These are phyloP conservation scores for Glonium stellatum DNA, from an alignment of 495 filamentous ascomycete genomes.

Conservation along the genomic window DNA sequence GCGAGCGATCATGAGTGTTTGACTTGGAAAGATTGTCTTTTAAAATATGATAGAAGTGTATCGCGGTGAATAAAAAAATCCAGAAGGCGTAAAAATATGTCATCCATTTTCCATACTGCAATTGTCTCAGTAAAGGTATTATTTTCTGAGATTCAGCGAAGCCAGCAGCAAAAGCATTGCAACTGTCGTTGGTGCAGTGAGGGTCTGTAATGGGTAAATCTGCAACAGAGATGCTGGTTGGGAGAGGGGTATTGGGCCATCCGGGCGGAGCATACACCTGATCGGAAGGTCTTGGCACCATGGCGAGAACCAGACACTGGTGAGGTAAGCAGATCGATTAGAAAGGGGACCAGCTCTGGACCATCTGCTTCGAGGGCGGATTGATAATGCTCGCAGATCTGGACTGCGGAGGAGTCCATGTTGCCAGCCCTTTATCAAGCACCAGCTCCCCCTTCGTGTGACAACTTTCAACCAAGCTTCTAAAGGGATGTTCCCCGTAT, in stretches of 20 bases:
- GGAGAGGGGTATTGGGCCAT: conserved; percentile 7
- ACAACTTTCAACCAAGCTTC: not conserved
- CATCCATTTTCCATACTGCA: too few relatives aligned
- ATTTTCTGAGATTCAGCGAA: too few relatives aligned
- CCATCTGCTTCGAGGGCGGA: not conserved
- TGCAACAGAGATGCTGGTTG: not conserved
- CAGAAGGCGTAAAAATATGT: too few relatives aligned
- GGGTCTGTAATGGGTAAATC: too few relatives aligned
- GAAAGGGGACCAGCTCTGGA: conserved; percentile 11
- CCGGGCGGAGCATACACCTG: conserved; percentile 13
- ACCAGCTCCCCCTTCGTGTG: not conserved
- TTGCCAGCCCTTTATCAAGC: conserved; percentile 12
- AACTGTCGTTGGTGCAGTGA: too few relatives aligned
- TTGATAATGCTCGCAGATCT: conserved; percentile 12
- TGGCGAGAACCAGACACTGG: not conserved
- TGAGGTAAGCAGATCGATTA: not conserved
- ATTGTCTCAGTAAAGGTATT: too few relatives aligned
- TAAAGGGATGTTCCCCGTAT: not conserved
- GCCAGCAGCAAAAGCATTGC: too few relatives aligned
- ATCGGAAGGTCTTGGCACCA: conserved; percentile 13
- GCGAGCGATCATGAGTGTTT: too few relatives aligned
- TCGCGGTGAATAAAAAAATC: too few relatives aligned
- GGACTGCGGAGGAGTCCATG: conserved; percentile 1
- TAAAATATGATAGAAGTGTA: too few relatives aligned
- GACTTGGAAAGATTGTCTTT: too few relatives aligned